Evolutionary conservation across 345 rosid species (phyloP).

Genomic region (Isatis tinctoria): DNA sequence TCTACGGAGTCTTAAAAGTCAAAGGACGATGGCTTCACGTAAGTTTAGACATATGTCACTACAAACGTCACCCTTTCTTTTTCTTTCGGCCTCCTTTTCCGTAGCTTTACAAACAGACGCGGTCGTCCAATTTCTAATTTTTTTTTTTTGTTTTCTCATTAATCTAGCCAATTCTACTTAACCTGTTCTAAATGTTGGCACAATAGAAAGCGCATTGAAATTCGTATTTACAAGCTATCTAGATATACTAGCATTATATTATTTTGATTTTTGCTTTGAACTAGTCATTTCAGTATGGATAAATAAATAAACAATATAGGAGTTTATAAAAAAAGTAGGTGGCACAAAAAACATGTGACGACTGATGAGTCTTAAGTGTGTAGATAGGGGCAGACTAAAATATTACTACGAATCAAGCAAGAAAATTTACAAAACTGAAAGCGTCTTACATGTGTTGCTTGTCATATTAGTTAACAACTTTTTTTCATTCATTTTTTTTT

Average conservation of each 20-base stretch:
- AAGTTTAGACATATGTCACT: slow-evolving; percentile 17
- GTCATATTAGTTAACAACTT: background rate
- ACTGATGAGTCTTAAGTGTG: background rate
- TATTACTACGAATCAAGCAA: background rate
- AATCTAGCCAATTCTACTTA: background rate
- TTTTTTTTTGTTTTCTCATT: too few species aligned
- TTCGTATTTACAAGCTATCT: background rate
- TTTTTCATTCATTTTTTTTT: too few species aligned
- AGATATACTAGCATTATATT: background rate
- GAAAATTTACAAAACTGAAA: background rate
- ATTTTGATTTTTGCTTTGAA: background rate
- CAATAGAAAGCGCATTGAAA: background rate
- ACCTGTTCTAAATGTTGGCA: background rate
- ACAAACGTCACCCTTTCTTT: slow-evolving; percentile 21
- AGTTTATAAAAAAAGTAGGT: slow-evolving; percentile 24
- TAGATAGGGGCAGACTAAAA: background rate
- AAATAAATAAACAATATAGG: background rate
- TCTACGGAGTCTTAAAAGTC: slow-evolving; percentile 4
- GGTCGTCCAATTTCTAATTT: background rate
- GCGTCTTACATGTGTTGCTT: background rate
- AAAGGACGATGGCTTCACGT: slow-evolving; percentile 21
- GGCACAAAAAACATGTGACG: slow-evolving; percentile 28
- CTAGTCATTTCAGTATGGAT: background rate
- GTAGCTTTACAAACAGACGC: background rate
- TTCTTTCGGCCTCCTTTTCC: background rate